Evolutionary conservation across 2,329 filamentous ascomycete genomes (phyloP).

Genomic region (Thelonectria discophora): DNA sequence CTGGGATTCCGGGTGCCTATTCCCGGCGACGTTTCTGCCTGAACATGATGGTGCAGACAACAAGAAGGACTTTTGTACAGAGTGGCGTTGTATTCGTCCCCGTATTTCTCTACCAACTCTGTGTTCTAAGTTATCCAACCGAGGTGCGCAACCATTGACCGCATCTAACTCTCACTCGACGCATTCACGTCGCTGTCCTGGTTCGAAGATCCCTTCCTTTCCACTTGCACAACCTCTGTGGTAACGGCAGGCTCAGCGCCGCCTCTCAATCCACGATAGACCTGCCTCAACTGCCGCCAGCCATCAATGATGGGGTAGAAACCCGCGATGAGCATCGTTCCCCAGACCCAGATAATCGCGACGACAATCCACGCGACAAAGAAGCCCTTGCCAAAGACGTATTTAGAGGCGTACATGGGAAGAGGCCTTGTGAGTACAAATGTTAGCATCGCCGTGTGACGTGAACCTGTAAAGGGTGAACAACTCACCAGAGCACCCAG

Average conservation of each 20-base stretch:
- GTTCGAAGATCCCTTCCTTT: neutral
- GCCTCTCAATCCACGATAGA: slow-evolving; percentile 26
- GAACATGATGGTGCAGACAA: too few relatives aligned
- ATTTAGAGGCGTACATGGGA: slow-evolving; percentile 62
- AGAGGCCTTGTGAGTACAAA: slow-evolving; percentile 52
- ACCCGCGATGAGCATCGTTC: slow-evolving; percentile 57
- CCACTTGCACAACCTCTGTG: neutral
- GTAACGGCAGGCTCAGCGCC: neutral
- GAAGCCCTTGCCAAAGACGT: slow-evolving; percentile 58
- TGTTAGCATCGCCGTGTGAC: slow-evolving; percentile 3
- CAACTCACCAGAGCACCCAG: slow-evolving; percentile 58
- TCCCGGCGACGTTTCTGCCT: neutral
- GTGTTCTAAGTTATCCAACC: neutral
- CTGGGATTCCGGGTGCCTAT: neutral
- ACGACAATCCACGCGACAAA: slow-evolving; percentile 61
- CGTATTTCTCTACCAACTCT: neutral
- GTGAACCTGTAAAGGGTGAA: neutral
- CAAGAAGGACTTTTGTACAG: too few relatives aligned
- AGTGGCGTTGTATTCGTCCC: neutral
- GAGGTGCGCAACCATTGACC: neutral
- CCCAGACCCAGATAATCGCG: slow-evolving; percentile 63
- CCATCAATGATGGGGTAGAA: slow-evolving; percentile 62
- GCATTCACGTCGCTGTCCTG: slow-evolving; percentile 10
- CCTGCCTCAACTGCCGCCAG: slow-evolving; percentile 37
- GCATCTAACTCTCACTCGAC: slow-evolving; percentile 4